Conservation (phyloP, 202 grass and related monocot genomes). For the Zoysia matrella region DNA sequence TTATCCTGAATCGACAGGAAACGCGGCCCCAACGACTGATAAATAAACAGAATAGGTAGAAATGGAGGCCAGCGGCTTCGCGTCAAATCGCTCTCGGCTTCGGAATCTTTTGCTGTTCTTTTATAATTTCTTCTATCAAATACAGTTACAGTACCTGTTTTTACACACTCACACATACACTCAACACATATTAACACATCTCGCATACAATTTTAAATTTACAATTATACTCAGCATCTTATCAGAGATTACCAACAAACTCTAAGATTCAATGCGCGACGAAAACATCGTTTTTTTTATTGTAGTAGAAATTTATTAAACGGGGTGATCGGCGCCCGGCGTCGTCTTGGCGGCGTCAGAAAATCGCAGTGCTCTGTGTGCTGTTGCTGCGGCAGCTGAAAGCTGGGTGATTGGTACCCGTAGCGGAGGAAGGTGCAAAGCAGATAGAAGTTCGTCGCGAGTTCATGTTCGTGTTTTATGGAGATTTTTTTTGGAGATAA, state of each 20-base stretch:
- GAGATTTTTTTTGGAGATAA: neutral
- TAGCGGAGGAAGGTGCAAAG: neutral
- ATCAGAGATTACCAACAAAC: too few species aligned
- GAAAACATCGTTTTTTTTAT: too few species aligned
- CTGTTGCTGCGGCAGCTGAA: neutral
- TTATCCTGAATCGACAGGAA: neutral
- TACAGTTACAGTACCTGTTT: too few species aligned
- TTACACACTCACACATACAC: too few species aligned
- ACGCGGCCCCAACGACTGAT: neutral
- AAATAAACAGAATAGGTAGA: neutral
- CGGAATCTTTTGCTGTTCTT: constrained; percentile 27
- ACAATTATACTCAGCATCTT: too few species aligned
- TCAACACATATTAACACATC: too few species aligned
- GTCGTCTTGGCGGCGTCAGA: neutral
- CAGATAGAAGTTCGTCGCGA: neutral
- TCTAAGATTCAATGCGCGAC: too few species aligned
- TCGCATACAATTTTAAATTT: too few species aligned
- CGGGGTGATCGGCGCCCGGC: neutral
- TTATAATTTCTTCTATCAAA: too few species aligned
- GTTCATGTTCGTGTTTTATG: neutral
- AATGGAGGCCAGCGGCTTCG: neutral
- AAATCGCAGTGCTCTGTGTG: neutral
- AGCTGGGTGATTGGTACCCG: neutral
- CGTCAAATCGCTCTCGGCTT: constrained; percentile 5
- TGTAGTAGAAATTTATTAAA: too few species aligned